Evolutionary conservation across 495 filamentous ascomycete genomes (phyloP).

Genomic region (Hypoxylon perforatum): DNA sequence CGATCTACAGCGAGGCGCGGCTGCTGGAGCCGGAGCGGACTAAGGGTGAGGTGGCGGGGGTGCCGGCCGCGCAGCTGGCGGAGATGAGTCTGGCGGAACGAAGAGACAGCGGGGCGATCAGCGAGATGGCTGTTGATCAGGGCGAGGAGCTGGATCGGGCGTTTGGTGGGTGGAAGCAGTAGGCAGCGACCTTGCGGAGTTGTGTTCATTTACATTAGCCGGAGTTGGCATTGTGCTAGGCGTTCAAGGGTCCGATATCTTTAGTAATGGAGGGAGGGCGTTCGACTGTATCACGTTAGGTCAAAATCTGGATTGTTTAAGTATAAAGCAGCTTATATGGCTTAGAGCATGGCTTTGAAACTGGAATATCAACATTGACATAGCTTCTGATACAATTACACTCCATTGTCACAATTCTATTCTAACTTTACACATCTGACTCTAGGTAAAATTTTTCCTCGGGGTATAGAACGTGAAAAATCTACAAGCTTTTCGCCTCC

Average conservation of each 20-base stretch:
- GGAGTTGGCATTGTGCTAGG: conserved; percentile 19
- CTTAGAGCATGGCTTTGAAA: not conserved
- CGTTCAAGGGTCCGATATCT: conserved; percentile 5
- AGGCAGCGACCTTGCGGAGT: conserved; percentile 4
- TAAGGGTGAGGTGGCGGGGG: conserved; percentile 20
- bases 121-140: conserved; percentile 64
- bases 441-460: too few relatives aligned
- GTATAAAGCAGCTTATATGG: not conserved
- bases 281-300: not conserved
- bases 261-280: not conserved
- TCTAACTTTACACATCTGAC: too few relatives aligned
- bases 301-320: not conserved
- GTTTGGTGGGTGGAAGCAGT: conserved; percentile 75
- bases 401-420: too few relatives aligned
- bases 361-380: too few relatives aligned
- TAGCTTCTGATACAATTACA: too few relatives aligned
- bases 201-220: too few relatives aligned
- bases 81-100: conserved; percentile 50
- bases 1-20: conserved; percentile 85
- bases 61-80: conserved; percentile 32
- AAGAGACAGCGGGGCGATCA: conserved; percentile 45
- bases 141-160: conserved; percentile 89
- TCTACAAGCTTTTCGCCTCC: too few relatives aligned
- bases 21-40: conserved; percentile 78
- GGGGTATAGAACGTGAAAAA: too few relatives aligned